Evolutionary conservation across 768 basidiomycete genomes (phyloP).

Genomic region (Kwoniella bestiolae): DNA sequence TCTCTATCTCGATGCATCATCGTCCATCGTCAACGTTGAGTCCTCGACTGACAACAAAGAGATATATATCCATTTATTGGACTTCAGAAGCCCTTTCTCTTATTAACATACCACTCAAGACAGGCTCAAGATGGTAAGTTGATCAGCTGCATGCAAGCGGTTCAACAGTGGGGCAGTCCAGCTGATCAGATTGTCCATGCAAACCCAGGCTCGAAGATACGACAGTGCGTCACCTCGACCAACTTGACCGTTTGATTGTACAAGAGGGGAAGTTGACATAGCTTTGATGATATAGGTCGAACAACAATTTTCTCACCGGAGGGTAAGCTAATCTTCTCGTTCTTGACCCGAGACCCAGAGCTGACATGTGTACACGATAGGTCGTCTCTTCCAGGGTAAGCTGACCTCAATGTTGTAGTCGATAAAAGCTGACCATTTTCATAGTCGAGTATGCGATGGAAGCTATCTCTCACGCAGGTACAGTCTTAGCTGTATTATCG

Average conservation of each 20-base stretch:
- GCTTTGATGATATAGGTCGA: slow-evolving; percentile 59
- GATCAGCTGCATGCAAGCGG: neutral
- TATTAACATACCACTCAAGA: neutral
- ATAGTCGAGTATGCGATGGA: slow-evolving; percentile 99
- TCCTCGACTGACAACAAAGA: too few species aligned
- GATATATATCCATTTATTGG: neutral
- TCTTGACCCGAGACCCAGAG: neutral
- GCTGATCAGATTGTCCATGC: slow-evolving; percentile 21
- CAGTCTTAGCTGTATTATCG: slow-evolving; percentile 54
- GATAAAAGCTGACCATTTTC: neutral
- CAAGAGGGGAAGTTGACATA: slow-evolving; percentile 19
- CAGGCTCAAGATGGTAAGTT: slow-evolving; percentile 10
- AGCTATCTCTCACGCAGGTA: slow-evolving; percentile 93
- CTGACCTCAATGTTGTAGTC: neutral
- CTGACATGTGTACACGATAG: slow-evolving; percentile 60
- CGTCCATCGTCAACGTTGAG: neutral
- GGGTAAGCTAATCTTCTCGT: slow-evolving; percentile 63
- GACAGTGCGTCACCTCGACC: slow-evolving; percentile 70
- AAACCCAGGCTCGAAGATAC: slow-evolving; percentile 80
- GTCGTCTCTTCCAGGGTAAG: slow-evolving; percentile 94
- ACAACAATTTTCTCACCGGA: slow-evolving; percentile 99
- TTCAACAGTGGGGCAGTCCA: neutral
- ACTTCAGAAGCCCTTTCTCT: too few species aligned
- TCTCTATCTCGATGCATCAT: too few species aligned
- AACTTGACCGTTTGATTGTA: neutral